Conservation (phyloP, 495 filamentous ascomycete genomes). For the Staphylotrichum longicolle region DNA sequence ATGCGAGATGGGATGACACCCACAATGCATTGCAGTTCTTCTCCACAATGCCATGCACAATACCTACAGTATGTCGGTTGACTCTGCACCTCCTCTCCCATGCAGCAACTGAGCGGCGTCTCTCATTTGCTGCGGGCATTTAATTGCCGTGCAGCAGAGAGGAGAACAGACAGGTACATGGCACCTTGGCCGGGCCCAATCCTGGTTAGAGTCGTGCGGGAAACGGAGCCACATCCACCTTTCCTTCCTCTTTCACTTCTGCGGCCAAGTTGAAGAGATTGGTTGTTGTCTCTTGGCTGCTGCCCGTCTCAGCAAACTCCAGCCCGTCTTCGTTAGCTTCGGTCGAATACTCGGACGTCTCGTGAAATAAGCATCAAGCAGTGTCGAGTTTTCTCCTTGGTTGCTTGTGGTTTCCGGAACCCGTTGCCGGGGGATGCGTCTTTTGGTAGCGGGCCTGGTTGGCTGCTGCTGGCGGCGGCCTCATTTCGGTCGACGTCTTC, state of each 20-base stretch:
- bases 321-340: neutral
- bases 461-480: constrained; percentile 14
- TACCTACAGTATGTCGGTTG: neutral
- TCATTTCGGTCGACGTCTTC: constrained; percentile 19
- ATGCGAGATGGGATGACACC: constrained; percentile 10
- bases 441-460: constrained; percentile 12
- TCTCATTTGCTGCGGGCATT: constrained; percentile 8
- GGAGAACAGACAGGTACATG: constrained; percentile 15
- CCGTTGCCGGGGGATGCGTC: neutral
- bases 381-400: neutral
- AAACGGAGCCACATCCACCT: constrained; percentile 16
- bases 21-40: constrained; percentile 11
- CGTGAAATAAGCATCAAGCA: neutral
- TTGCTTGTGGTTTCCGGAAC: neutral
- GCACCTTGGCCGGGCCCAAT: neutral
- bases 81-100: constrained; percentile 6
- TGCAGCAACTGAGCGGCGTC: neutral
- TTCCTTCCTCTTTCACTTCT: neutral
- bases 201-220: constrained; percentile 1
- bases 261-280: neutral
- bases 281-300: constrained; percentile 4
- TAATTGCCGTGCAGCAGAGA: constrained; percentile 12
- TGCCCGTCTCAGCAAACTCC: constrained; percentile 2
- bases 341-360: constrained; percentile 11
- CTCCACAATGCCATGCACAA: constrained; percentile 7